Evolutionary conservation across 202 grass and related monocot genomes (phyloP).

Genomic region (Schoenoplectus triqueter): DNA sequence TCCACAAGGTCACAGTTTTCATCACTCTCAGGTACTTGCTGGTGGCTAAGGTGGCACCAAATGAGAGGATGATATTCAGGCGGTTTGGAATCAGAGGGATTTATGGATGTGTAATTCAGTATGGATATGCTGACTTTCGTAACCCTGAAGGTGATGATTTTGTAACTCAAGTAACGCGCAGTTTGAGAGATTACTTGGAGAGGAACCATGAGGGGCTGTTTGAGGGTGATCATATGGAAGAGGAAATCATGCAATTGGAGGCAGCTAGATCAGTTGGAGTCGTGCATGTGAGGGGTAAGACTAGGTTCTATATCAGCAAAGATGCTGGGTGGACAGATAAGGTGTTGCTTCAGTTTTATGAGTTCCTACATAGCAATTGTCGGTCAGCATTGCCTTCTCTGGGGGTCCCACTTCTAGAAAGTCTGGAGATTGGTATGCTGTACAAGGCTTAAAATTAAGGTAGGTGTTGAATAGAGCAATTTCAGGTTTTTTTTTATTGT

Average conservation of each 20-base stretch:
- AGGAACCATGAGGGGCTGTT: neutral
- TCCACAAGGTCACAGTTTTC: conserved; percentile 45
- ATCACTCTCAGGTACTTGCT: conserved; percentile 40
- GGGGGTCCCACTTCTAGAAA: conserved; percentile 37
- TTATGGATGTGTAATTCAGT: conserved; percentile 51
- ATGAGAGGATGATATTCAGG: conserved; percentile 40
- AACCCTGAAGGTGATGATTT: conserved; percentile 37
- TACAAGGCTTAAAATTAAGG: conserved; percentile 39
- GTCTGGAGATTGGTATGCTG: conserved; percentile 53
- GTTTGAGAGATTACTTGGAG: conserved; percentile 27
- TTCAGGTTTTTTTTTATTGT: neutral
- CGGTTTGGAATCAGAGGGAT: conserved; percentile 42
- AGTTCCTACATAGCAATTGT: conserved; percentile 54
- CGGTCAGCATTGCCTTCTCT: conserved; percentile 43
- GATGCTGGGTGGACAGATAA: conserved; percentile 41
- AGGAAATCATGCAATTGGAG: conserved; percentile 41
- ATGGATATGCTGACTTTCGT: conserved; percentile 42
- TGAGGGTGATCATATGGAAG: neutral
- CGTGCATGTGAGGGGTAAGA: conserved; percentile 49
- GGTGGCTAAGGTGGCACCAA: conserved; percentile 41
- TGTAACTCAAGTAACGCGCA: conserved; percentile 38
- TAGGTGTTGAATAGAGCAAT: neutral
- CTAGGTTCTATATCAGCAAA: conserved; percentile 43
- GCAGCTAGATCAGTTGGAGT: conserved; percentile 41
- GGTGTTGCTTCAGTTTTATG: conserved; percentile 50